Evolutionary conservation across 2,329 filamentous ascomycete genomes (phyloP), one percentile per base, ranked within the genome.

Genomic region (Fusarium praegraminearum): DNA sequence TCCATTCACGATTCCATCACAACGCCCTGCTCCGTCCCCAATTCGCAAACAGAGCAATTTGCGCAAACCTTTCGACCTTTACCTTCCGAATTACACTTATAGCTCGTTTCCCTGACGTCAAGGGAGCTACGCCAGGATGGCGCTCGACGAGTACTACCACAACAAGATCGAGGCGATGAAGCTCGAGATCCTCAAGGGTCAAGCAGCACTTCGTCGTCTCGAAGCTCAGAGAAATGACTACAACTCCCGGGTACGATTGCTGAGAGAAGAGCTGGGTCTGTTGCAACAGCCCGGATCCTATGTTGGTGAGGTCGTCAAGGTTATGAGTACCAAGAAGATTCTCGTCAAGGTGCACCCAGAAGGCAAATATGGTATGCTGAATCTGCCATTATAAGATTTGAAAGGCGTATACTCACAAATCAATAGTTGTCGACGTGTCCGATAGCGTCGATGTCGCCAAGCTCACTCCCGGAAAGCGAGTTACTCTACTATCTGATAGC

Each of bases 141-240:
- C 95, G 89, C 93, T 99, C 84, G 96, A 98, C 83, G 97, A 92
- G 83, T 99, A 98, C 86, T 99, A 97, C 83, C 93, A 96, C 85
- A 98, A 98, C 87, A 99, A 99, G 88, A 98, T 98, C 84, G 96
- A 99, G 93, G 91, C 92, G 81, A 97, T 98, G 93, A 98, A 98
- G 91, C 94, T 99, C 81, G 95, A 99, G 89, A 99, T 99, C 80
- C 95, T 99, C 81, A 95, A 98, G 84, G 95, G 96, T 59, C 96
- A 99, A 84, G 95, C 96, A 59, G 94, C 97, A 62, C 87, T 99
- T 69, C 92, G 96, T 75, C 90, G 96, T 79, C 89, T 99, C 76
- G 96, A 99, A 86, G 96, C 96, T 75, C 97, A 99, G 83, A 91
- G 96, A 74, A 99, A 99, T 79, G 96, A 99, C 83, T 98, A 98